Percentiles rank a stretch among this genome's conserved stretches.
phyloP scores from a whole-genome alignment of 805 yeast genomes.

The Candida andamanensis region DNA sequence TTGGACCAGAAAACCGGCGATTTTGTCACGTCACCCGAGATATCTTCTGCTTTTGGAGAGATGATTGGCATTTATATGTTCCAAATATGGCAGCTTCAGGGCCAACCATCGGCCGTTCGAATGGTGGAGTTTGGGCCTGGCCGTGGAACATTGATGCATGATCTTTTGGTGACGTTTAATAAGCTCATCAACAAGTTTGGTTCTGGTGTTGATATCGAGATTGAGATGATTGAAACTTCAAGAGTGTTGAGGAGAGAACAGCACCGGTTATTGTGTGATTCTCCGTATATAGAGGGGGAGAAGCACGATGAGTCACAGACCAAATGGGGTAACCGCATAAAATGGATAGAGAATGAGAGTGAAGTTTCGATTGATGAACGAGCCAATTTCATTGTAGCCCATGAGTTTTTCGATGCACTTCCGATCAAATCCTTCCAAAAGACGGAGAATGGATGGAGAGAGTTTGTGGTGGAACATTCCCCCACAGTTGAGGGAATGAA shows the following conservation, averaged over 20 bases:
- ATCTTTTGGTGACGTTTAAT: constrained; percentile 47
- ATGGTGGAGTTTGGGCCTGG: constrained; percentile 85
- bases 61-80: constrained; percentile 72
- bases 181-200: constrained; percentile 26
- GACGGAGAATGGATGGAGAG: constrained; percentile 73
- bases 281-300: constrained; percentile 12
- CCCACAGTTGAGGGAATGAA: constrained; percentile 33
- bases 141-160: constrained; percentile 71
- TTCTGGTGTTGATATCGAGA: constrained; percentile 26
- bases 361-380: constrained; percentile 27
- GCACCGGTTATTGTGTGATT: constrained; percentile 42
- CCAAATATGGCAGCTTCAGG: constrained; percentile 53
- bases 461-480: constrained; percentile 59
- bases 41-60: constrained; percentile 83
- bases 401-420: constrained; percentile 83
- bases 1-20: constrained; percentile 60
- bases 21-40: constrained; percentile 82
- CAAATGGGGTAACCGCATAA: constrained; percentile 47
- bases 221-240: constrained; percentile 69
- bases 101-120: constrained; percentile 44
- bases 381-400: constrained; percentile 69
- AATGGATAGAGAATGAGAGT: constrained; percentile 58
- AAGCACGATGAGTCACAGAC: constrained; percentile 39
- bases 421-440: constrained; percentile 68
- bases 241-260: constrained; percentile 58